These are phyloP conservation scores for Ceratocystis lukuohia DNA, from an alignment of 2,329 filamentous ascomycete genomes.

Conservation along the genomic window DNA sequence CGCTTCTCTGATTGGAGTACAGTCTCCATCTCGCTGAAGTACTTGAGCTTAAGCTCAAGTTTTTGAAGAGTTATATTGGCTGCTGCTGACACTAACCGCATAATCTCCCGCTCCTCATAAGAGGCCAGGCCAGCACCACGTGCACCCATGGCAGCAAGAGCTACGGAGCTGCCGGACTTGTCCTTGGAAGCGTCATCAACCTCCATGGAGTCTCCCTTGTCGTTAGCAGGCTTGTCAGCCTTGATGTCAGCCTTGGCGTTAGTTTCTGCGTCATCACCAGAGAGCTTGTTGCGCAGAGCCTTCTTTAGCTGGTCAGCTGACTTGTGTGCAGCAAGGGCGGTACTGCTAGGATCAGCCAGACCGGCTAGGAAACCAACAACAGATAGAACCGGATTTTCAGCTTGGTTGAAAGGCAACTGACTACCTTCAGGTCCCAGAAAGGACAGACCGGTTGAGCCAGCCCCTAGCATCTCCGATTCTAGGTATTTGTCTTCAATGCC, in stretches of 20 bases:
- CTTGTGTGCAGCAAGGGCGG: conserved; percentile 78
- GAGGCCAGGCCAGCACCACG: conserved; percentile 80
- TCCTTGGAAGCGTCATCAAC: conserved; percentile 34
- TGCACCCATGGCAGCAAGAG: conserved; percentile 73
- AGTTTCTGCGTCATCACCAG: conserved; percentile 33
- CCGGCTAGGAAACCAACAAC: conserved; percentile 90
- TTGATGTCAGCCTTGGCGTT: background rate
- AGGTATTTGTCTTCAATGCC: conserved; percentile 97
- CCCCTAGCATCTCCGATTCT: conserved; percentile 51
- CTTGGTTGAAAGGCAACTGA: conserved; percentile 76
- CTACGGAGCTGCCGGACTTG: conserved; percentile 54
- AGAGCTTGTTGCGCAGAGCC: conserved; percentile 64
- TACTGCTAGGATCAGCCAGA: conserved; percentile 77
- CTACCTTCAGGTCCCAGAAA: conserved; percentile 62
- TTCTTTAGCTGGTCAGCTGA: conserved; percentile 78
- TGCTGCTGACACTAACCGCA: conserved; percentile 76
- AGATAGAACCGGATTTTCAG: conserved; percentile 92
- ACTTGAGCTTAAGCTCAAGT: conserved; percentile 85
- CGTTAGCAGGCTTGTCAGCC: conserved; percentile 33
- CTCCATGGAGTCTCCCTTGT: conserved; percentile 43
- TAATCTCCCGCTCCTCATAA: conserved; percentile 94
- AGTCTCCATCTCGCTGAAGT: conserved; percentile 92
- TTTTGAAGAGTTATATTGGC: conserved; percentile 93
- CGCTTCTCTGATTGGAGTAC: conserved; percentile 83
- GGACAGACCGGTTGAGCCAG: conserved; percentile 43